A percentile compares a stretch with the other conserved stretches of the same genome.
Evolutionary conservation across 352 stramenopile species (phyloP).

Genomic region (Pythium periplocum): DNA sequence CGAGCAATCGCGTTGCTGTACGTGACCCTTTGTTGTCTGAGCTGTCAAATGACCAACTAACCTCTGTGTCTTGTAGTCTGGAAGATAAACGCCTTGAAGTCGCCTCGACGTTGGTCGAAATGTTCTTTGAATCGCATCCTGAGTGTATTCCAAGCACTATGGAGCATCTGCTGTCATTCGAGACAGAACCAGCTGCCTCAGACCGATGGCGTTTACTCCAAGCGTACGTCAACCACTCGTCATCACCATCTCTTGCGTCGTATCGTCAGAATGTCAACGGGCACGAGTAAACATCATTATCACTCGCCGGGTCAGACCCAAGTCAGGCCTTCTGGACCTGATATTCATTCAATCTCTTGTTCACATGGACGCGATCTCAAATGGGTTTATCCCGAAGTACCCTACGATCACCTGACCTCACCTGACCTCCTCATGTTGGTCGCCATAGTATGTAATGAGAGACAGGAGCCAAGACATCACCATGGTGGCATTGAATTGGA

Average conservation of each 20-base stretch:
- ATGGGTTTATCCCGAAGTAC: too few species aligned
- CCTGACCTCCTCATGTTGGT: too few species aligned
- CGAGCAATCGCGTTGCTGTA: constrained; percentile 18
- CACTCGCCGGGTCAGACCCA: too few species aligned
- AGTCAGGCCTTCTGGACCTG: too few species aligned
- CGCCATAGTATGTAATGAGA: too few species aligned
- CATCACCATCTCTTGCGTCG: constrained; percentile 12
- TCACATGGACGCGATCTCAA: too few species aligned
- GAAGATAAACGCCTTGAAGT: constrained; percentile 13
- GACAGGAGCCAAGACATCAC: too few species aligned
- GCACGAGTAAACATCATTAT: too few species aligned
- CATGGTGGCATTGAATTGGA: too few species aligned
- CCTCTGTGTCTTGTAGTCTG: constrained; percentile 12
- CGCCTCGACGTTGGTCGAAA: constrained; percentile 18
- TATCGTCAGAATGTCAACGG: constrained; percentile 1
- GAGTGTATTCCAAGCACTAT: constrained; percentile 1
- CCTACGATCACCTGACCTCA: too few species aligned
- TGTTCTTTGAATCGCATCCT: constrained; percentile 22
- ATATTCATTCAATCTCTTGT: too few species aligned
- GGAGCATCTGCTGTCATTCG: neutral
- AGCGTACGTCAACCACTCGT: constrained; percentile 17
- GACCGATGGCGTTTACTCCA: constrained; percentile 14
- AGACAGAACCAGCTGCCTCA: neutral
- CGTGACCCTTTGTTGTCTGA: constrained; percentile 4
- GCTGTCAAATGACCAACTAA: neutral